Base-by-base conservation (phyloP, 306 rosid genomes). In the Sindora glabra region DNA sequence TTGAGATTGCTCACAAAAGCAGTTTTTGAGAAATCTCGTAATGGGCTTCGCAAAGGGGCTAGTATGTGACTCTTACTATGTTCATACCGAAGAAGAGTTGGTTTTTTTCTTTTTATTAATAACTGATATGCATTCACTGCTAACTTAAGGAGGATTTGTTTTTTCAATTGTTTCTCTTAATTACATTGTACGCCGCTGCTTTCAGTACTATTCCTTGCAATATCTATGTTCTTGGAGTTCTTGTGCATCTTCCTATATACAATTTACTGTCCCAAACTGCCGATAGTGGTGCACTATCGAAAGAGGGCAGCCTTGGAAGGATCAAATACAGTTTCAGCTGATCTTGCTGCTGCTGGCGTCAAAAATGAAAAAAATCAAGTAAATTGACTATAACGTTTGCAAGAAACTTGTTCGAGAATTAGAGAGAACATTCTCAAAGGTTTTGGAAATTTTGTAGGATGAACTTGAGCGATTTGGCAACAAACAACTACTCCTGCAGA, bases 31-130 rank as follows among this genome's bases (percentile, higher is more conserved):
- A 73, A 86, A 21, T 47, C 69, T 12, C 42, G 72, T 16, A 16
- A 78, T 1, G 97, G 97, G 23, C 95, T 89, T 75, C 92, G 89
- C 51, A 89, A 75, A 48, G 95, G 97, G 12, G 70, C 89, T 14
- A 63, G 95, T 89, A 82, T 8, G 92, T 60, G n/a, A 10, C 64
- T 33, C 44, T 8, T 34, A 15, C 47, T 4, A 13, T 17, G 17
- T 7, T 21, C 26, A 16, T 18, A 25, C 5, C 15, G 2, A 19
- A 54, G 10, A 17, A 12, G 33, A 30, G 17, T 42, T 21, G 40
- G 48, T 22, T 71, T 48, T 64, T 9, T 29, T 9, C 34, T 29
- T 29, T 9, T 29, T 29, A 9, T 29, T 29, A n/a, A n/a, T n/a
- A n/a, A n/a, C n/a, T n/a, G n/a, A n/a, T n/a, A n/a, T n/a, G n/a